A percentile compares a stretch with the other conserved stretches of the same genome.
Evolutionary conservation across 257 asterid genomes (phyloP).

Genomic region (Paulownia fortunei): DNA sequence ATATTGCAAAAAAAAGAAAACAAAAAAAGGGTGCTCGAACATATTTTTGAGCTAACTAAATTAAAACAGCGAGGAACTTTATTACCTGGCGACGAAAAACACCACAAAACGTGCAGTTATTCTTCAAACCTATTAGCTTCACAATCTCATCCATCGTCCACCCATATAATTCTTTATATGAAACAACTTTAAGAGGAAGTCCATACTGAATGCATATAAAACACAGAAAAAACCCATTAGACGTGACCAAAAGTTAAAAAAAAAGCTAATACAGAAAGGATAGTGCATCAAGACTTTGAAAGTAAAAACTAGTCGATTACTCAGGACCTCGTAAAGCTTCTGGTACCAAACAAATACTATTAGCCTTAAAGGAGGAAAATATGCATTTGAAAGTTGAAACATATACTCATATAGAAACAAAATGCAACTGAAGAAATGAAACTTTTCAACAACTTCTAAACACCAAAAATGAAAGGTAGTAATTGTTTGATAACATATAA

Average conservation of each 20-base stretch:
- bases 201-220: constrained; percentile 68
- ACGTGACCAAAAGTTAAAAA: not conserved
- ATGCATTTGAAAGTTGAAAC: constrained; percentile 8
- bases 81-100: constrained; percentile 99
- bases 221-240: constrained; percentile 25
- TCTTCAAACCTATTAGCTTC: constrained; percentile 92
- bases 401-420: not conserved
- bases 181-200: constrained; percentile 90
- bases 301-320: not conserved
- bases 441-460: not conserved
- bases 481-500: not conserved
- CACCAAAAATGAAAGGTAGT: not conserved
- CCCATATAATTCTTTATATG: constrained; percentile 91
- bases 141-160: constrained; percentile 99
- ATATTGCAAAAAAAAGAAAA: not conserved
- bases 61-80: not conserved
- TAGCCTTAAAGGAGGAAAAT: not conserved
- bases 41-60: not conserved
- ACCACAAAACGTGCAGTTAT: constrained; percentile 98
- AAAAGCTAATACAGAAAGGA: not conserved
- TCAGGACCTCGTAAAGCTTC: not conserved
- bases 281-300: constrained; percentile 6
- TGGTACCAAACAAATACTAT: not conserved
- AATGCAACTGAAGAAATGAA: not conserved
- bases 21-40: not conserved